phyloP scores from a whole-genome alignment of 2,329 filamentous ascomycete species.

The Colletotrichum echinochloae region DNA sequence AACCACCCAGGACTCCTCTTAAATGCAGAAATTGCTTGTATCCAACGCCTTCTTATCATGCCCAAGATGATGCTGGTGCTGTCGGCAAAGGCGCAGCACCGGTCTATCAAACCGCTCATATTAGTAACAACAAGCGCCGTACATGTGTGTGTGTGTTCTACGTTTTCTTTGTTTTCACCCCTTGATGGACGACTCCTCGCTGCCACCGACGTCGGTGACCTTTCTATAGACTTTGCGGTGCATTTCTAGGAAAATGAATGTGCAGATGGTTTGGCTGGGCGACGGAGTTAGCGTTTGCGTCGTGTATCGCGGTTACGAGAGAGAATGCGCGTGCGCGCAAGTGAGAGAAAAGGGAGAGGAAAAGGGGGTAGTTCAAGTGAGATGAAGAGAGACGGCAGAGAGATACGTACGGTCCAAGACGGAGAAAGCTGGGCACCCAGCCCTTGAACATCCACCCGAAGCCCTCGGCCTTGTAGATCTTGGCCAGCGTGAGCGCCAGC shows the following conservation, averaged over 20 bases:
- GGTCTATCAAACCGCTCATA: conserved; percentile 22
- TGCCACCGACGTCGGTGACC: conserved; percentile 57
- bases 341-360: background rate
- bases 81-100: conserved; percentile 18
- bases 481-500: conserved; percentile 70
- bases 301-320: background rate
- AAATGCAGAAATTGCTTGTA: conserved; percentile 36
- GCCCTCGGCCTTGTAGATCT: conserved; percentile 79
- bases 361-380: background rate
- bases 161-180: background rate
- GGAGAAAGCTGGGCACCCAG: conserved; percentile 82
- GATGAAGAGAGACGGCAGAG: background rate
- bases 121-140: conserved; percentile 12
- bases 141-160: background rate
- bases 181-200: conserved; percentile 42
- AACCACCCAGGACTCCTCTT: conserved; percentile 30
- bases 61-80: conserved; percentile 11
- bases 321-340: background rate
- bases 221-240: conserved; percentile 83
- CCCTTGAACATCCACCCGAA: conserved; percentile 89
- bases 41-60: conserved; percentile 32
- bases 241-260: conserved; percentile 87
- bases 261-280: conserved; percentile 81
- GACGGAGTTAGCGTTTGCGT: background rate
- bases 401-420: conserved; percentile 70